These are phyloP conservation scores for Globisporangium okanoganense DNA, from an alignment of 352 stramenopile genomes.

Conservation along the genomic window DNA sequence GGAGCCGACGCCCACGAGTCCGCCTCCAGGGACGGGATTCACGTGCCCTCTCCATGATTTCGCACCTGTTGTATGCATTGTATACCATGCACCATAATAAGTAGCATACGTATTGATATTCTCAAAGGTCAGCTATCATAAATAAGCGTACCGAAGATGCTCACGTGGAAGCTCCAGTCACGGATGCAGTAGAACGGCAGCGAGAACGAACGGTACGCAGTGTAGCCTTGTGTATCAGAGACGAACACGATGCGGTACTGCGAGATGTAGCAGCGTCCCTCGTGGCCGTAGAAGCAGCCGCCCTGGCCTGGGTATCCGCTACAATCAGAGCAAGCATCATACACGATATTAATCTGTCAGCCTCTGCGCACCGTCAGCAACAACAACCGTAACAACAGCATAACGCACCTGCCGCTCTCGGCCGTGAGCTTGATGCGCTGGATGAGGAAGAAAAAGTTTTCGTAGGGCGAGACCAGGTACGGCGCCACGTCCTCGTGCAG, in stretches of 20 bases:
- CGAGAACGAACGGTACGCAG: conserved; percentile 68
- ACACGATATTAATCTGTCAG: background rate
- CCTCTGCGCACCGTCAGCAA: background rate
- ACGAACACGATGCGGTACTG: conserved; percentile 79
- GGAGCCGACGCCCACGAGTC: conserved; percentile 51
- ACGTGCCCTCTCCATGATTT: conserved; percentile 66
- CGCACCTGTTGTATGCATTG: conserved; percentile 24
- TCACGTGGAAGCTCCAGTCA: conserved; percentile 63
- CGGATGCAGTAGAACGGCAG: conserved; percentile 75
- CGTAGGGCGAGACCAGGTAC: conserved; percentile 76
- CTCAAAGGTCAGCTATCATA: background rate
- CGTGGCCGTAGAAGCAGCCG: conserved; percentile 71
- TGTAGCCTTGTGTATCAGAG: conserved; percentile 27
- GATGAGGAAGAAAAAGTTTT: conserved; percentile 77
- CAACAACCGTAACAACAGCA: background rate
- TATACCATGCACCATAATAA: background rate
- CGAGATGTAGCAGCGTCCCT: conserved; percentile 68
- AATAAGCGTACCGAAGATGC: conserved; percentile 46
- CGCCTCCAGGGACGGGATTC: conserved; percentile 64
- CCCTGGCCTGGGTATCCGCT: conserved; percentile 81
- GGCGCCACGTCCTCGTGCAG: conserved; percentile 55
- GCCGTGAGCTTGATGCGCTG: conserved; percentile 67
- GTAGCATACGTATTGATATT: background rate
- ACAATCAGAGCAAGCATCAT: background rate
- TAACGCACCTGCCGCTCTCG: conserved; percentile 72